phyloP scores from a whole-genome alignment of 2,329 filamentous ascomycete genomes.

The Pseudocercospora ulei region DNA sequence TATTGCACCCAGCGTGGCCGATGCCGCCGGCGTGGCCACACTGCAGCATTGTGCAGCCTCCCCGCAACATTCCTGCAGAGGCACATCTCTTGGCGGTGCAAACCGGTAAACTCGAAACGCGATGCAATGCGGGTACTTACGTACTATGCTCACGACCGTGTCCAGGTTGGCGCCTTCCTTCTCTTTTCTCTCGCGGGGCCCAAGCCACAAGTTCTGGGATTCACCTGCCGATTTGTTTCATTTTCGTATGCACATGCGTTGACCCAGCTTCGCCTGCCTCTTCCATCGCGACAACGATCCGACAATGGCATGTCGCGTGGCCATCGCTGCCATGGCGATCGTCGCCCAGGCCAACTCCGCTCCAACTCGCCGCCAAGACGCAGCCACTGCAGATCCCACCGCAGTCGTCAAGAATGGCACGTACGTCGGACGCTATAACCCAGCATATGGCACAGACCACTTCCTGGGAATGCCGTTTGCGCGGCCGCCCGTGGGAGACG shows the following conservation, averaged over 20 bases:
- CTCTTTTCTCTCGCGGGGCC: too few species aligned
- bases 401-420: slow-evolving; percentile 42
- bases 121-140: slow-evolving; percentile 5
- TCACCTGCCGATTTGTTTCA: too few species aligned
- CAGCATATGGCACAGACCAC: slow-evolving; percentile 42
- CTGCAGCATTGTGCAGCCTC: slow-evolving; percentile 2
- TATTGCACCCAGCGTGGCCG: too few species aligned
- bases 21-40: slow-evolving; percentile 2
- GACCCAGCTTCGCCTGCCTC: too few species aligned
- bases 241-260: too few species aligned
- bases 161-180: not conserved
- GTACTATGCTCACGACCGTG: too few species aligned
- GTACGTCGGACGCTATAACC: slow-evolving; percentile 38
- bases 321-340: not conserved
- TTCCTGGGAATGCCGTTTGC: slow-evolving; percentile 52
- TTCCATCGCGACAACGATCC: not conserved
- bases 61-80: slow-evolving; percentile 6
- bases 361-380: slow-evolving; percentile 1
- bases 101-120: not conserved
- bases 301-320: not conserved
- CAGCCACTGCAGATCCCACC: slow-evolving; percentile 10
- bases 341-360: not conserved
- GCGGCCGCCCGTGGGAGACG: slow-evolving; percentile 41
- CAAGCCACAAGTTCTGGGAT: too few species aligned
- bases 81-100: slow-evolving; percentile 4